Percentiles rank a stretch among this genome's conserved stretches.
These are phyloP conservation scores for Colletotrichum paranaense DNA, from an alignment of 2,329 filamentous ascomycete species.

Conservation along the genomic window DNA sequence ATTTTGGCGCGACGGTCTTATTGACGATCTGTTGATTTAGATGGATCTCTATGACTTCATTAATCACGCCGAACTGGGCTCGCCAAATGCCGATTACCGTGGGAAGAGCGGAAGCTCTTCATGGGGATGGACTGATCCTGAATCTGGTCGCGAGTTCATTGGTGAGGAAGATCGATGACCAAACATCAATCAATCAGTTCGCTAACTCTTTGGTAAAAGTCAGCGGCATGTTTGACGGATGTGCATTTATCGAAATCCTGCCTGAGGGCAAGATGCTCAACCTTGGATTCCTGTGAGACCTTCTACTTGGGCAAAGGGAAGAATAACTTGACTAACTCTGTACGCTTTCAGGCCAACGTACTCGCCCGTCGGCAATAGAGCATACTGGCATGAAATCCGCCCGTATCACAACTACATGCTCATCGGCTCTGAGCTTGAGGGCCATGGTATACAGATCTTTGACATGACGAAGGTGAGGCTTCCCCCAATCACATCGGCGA, in stretches of 20 bases:
- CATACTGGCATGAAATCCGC: slow-evolving; percentile 49
- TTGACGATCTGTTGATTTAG: not conserved
- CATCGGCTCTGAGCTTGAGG: slow-evolving; percentile 51
- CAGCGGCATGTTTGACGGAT: slow-evolving; percentile 50
- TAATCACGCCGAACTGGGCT: slow-evolving; percentile 62
- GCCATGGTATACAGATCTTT: slow-evolving; percentile 70
- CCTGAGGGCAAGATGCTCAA: slow-evolving; percentile 54
- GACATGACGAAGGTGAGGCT: slow-evolving; percentile 61
- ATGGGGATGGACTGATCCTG: slow-evolving; percentile 56
- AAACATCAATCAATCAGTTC: too few species aligned
- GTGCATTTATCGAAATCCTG: slow-evolving; percentile 56
- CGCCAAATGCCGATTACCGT: slow-evolving; percentile 41
- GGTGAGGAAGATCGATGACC: not conserved
- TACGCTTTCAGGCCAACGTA: slow-evolving; percentile 22
- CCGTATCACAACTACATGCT: slow-evolving; percentile 47
- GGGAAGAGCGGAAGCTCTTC: slow-evolving; percentile 44
- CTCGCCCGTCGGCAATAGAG: slow-evolving; percentile 31
- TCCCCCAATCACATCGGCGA: not conserved
- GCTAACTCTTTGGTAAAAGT: not conserved
- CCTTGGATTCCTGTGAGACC: slow-evolving; percentile 51
- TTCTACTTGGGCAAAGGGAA: not conserved
- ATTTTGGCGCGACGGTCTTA: too few species aligned
- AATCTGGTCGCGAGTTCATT: slow-evolving; percentile 45
- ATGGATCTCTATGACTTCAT: slow-evolving; percentile 66
- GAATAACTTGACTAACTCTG: not conserved